A percentile compares a stretch with the other conserved stretches of the same genome.
Evolutionary conservation across 495 filamentous ascomycete genomes (phyloP).

Genomic region (Hyaloscypha variabilis): DNA sequence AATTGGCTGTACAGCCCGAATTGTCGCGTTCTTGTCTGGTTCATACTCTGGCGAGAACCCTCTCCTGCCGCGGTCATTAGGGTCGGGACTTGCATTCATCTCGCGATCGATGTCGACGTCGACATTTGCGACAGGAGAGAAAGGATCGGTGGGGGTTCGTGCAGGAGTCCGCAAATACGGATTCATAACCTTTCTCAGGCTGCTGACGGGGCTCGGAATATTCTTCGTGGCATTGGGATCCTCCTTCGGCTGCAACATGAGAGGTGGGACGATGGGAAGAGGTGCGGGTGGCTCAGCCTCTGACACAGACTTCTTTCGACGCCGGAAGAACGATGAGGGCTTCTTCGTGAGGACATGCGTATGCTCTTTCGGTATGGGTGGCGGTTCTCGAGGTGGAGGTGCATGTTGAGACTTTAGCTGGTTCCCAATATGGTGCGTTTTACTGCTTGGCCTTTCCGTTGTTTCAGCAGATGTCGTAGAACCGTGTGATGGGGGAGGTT

Average conservation of each 20-base stretch:
- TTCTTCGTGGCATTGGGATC: conserved; percentile 4
- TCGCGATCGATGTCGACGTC: conserved; percentile 20
- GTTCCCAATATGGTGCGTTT: conserved; percentile 33
- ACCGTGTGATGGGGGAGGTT: conserved; percentile 31
- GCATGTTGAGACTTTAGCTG: conserved; percentile 46
- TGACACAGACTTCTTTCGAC: conserved; percentile 83
- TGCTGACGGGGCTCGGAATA: conserved; percentile 74
- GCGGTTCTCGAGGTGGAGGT: conserved; percentile 47
- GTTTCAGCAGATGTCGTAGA: conserved; percentile 31
- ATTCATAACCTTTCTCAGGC: conserved; percentile 87
- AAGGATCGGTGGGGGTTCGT: conserved; percentile 33
- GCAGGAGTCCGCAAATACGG: conserved; percentile 61
- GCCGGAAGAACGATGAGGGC: conserved; percentile 86
- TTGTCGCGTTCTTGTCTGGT: conserved; percentile 60
- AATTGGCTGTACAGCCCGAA: conserved; percentile 52
- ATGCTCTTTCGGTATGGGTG: conserved; percentile 39
- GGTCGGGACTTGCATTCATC: conserved; percentile 26
- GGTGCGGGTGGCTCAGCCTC: conserved; percentile 53
- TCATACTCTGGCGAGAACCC: conserved; percentile 70
- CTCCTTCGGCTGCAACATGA: conserved; percentile 35
- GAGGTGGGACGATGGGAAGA: conserved; percentile 28
- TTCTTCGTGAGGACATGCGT: conserved; percentile 75
- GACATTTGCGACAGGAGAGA: conserved; percentile 8
- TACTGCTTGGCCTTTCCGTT: conserved; percentile 34
- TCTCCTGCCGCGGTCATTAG: conserved; percentile 33